phyloP scores from a whole-genome alignment of 2,329 filamentous ascomycete genomes.

The Colletotrichum aenigma region DNA sequence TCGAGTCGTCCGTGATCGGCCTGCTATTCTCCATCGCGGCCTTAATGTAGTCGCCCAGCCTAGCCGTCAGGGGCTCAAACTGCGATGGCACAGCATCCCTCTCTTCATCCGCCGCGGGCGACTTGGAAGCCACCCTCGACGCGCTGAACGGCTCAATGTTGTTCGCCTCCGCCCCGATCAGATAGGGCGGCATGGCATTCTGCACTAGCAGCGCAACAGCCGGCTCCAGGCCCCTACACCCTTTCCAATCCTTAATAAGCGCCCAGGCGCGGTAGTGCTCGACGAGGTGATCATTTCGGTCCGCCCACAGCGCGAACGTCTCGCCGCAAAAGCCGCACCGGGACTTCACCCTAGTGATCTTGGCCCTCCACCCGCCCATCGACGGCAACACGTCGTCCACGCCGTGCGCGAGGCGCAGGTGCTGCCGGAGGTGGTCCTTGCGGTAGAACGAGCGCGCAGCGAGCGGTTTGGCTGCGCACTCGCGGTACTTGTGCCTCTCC shows the following conservation, averaged over 20 bases:
- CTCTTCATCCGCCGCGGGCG: not conserved
- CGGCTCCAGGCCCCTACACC: not conserved
- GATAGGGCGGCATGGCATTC: not conserved
- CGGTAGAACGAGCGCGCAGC: not conserved
- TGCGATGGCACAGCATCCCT: not conserved
- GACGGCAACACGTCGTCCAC: not conserved
- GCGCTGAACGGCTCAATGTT: not conserved
- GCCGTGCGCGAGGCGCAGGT: not conserved
- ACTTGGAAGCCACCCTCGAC: not conserved
- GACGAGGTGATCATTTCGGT: not conserved
- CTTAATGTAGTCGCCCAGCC: not conserved
- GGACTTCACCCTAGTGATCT: not conserved
- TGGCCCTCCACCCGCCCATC: not conserved
- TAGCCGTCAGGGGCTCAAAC: not conserved
- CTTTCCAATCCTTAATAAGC: not conserved
- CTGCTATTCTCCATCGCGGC: not conserved
- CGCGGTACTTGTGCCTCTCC: not conserved
- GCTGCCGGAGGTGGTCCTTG: not conserved
- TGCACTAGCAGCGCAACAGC: not conserved
- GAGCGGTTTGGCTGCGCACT: not conserved
- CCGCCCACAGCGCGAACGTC: not conserved
- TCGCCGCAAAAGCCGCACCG: not conserved
- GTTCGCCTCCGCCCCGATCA: not conserved
- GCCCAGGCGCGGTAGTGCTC: not conserved
- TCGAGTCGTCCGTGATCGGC: not conserved